Base-by-base conservation (phyloP, 768 basidiomycete genomes). In the Gyrodon lividus region DNA sequence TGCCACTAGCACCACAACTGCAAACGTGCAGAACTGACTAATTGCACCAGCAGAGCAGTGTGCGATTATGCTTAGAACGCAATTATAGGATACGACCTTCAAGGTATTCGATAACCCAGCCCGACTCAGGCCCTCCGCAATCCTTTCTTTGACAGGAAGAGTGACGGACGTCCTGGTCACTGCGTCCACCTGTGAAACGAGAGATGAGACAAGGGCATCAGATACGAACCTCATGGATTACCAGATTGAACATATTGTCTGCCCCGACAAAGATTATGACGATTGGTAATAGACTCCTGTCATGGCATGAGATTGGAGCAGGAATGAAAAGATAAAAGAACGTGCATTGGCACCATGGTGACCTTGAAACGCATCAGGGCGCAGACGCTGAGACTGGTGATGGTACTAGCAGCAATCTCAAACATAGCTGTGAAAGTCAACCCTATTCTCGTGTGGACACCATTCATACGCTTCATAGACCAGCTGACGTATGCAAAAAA, bases 241-340 rank as follows among this genome's bases (percentile, higher is more conserved):
- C 93, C 66, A 99, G 75, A 61, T 86, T 89, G 66, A 93, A 91
- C 95, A 98, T 98, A 61, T 98, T 98, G 72, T 98, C 96, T 2
- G 92, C 89, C 3, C 96, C 96, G 13, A 96, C 89, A 58, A 98
- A 95, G 6, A 94, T 82, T 45, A 99, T 93, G 33, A 97, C 88
- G 51, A 98, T 89, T 1, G 95, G 95, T 46, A 99, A 75, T 37
- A 96, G 71, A 64, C 89, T 86, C 90, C 90, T 92, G 51, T 9
- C 44, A 20, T 37, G 48, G 6, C 17, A 42, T 59, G 23, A 67
- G 56, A 42, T 44, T 2, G 52, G 7, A 33, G 8, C 17, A 24
- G 14, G 43, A 20, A 16, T 22, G 31, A 13, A 34, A 57, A 51
- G 45, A 48, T 13, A 28, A 50, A n/a, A 34, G 50, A 50, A 70